A percentile compares a stretch with the other conserved stretches of the same genome.
Conservation (phyloP, 2,329 filamentous ascomycete species). For the Xylaria sp. region DNA sequence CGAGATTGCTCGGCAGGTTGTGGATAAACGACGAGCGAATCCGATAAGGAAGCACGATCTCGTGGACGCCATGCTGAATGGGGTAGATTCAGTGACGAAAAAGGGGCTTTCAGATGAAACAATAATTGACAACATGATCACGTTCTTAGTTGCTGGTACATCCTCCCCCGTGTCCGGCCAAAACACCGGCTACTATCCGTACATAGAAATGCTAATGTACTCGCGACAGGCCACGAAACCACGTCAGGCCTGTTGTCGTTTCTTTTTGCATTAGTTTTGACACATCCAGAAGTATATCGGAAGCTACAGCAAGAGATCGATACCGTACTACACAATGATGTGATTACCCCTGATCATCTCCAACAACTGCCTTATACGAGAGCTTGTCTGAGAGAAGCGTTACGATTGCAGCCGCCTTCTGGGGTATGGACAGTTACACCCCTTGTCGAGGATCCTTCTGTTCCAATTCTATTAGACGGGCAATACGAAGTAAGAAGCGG, state of each 20-base stretch:
- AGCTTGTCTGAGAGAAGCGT: slow-evolving; percentile 58
- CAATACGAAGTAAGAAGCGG: slow-evolving; percentile 46
- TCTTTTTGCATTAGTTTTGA: slow-evolving; percentile 55
- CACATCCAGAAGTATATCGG: slow-evolving; percentile 51
- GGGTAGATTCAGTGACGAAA: slow-evolving; percentile 57
- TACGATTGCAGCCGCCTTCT: slow-evolving; percentile 44
- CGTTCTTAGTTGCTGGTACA: slow-evolving; percentile 56
- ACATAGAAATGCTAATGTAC: too few relatives aligned
- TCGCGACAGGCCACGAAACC: slow-evolving; percentile 64
- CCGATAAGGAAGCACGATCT: slow-evolving; percentile 49
- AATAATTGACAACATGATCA: slow-evolving; percentile 59
- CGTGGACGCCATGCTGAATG: slow-evolving; percentile 58
- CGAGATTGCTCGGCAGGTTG: slow-evolving; percentile 3
- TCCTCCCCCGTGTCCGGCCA: too few relatives aligned
- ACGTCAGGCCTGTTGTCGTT: slow-evolving; percentile 60
- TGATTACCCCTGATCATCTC: slow-evolving; percentile 54
- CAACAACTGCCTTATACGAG: slow-evolving; percentile 58
- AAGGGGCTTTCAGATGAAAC: slow-evolving; percentile 51
- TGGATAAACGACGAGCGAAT: not conserved
- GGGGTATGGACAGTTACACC: slow-evolving; percentile 42
- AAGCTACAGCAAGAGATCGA: slow-evolving; percentile 61
- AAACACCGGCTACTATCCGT: too few relatives aligned
- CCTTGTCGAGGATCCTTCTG: slow-evolving; percentile 43
- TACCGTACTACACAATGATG: slow-evolving; percentile 51
- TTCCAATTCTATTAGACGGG: slow-evolving; percentile 33